Conservation (phyloP, 306 rosid genomes). For the Acacia melanoxylon region DNA sequence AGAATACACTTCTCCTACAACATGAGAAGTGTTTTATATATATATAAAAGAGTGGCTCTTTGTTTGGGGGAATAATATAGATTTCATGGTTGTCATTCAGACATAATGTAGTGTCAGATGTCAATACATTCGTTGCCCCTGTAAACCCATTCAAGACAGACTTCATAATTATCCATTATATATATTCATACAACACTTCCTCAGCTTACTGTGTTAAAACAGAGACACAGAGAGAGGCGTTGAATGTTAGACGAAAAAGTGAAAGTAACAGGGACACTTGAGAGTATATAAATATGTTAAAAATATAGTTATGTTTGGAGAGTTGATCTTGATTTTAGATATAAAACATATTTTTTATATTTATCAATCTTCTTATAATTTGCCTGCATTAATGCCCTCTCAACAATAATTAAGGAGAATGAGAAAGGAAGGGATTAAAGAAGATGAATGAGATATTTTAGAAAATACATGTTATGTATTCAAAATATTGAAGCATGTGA, state of each 20-base stretch:
- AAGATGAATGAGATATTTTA: no score
- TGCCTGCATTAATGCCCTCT: fast-evolving
- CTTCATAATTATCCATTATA: neutral
- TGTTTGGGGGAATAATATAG: neutral
- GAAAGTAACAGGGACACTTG: constrained; percentile 18
- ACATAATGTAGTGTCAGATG: neutral
- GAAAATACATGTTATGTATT: no score
- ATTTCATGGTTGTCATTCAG: neutral
- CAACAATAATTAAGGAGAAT: no score
- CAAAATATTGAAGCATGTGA: no score
- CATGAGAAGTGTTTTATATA: no score
- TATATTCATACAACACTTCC: neutral
- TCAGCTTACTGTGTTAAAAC: neutral
- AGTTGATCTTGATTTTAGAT: no score
- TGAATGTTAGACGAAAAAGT: constrained; percentile 33
- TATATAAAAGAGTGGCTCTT: neutral
- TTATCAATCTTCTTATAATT: no score
- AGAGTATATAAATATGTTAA: neutral
- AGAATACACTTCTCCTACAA: no score
- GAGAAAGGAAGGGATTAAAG: no score
- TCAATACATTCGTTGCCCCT: neutral
- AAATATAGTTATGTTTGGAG: neutral
- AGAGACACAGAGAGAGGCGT: neutral
- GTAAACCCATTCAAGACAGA: neutral
- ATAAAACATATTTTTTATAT: no score